Percentiles rank a stretch among this genome's conserved stretches.
phyloP scores from a whole-genome alignment of 2,329 filamentous ascomycete genomes.

The Colletotrichum limetticola region DNA sequence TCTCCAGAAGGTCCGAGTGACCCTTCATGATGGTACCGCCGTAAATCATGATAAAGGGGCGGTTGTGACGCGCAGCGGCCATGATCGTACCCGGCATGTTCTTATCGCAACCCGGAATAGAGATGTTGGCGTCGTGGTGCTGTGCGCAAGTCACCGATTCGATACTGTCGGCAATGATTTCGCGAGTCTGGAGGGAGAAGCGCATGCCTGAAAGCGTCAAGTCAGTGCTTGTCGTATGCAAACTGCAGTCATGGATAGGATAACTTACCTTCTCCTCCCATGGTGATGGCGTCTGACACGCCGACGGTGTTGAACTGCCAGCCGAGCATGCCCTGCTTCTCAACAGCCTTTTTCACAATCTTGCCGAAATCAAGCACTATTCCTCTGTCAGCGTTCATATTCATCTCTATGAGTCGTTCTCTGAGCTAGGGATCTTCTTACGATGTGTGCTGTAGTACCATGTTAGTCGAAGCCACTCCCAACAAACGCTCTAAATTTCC shows the following conservation, averaged over 20 bases:
- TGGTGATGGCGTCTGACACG: conserved; percentile 91
- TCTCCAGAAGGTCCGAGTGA: conserved; percentile 80
- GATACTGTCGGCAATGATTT: conserved; percentile 94
- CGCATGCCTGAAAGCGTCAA: conserved; percentile 76
- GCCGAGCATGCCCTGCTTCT: conserved; percentile 86
- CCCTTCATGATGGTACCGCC: conserved; percentile 91
- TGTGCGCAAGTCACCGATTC: conserved; percentile 94
- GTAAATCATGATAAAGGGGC: conserved; percentile 95
- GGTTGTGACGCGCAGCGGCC: conserved; percentile 90
- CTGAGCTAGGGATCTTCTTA: conserved; percentile 39
- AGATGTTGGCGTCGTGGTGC: conserved; percentile 91
- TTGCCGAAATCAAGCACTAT: conserved; percentile 86
- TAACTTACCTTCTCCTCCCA: conserved; percentile 84
- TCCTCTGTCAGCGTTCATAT: not conserved
- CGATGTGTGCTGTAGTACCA: conserved; percentile 49
- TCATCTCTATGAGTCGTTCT: not conserved
- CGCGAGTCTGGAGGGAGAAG: conserved; percentile 88
- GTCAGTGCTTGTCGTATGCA: conserved; percentile 17
- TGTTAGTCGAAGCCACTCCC: conserved; percentile 8
- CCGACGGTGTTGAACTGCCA: conserved; percentile 97
- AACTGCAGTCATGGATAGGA: not conserved
- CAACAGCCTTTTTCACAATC: conserved; percentile 83
- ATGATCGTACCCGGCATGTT: conserved; percentile 96
- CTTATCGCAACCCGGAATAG: conserved; percentile 95
- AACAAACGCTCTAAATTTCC: not conserved